Percentiles rank a stretch among this genome's conserved stretches.
Conservation (phyloP, 2,329 filamentous ascomycete genomes). For the Lanzia echinophila region DNA sequence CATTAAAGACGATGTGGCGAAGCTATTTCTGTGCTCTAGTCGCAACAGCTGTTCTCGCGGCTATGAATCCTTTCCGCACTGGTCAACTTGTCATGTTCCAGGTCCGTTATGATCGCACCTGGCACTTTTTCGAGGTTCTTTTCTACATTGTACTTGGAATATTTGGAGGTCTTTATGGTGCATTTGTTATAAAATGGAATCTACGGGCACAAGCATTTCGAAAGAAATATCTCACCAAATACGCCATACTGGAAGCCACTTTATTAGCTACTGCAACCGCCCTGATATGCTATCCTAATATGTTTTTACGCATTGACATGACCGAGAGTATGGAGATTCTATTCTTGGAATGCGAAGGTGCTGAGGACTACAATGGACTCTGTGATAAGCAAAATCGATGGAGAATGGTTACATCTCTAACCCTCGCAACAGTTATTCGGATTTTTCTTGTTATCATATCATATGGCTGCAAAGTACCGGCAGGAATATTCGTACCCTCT, state of each 20-base stretch:
- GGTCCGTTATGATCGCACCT: slow-evolving; percentile 87
- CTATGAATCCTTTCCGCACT: slow-evolving; percentile 96
- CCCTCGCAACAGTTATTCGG: slow-evolving; percentile 73
- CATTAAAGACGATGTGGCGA: slow-evolving; percentile 94
- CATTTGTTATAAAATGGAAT: slow-evolving; percentile 98
- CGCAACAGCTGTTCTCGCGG: slow-evolving; percentile 83
- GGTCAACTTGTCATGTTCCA: slow-evolving; percentile 99
- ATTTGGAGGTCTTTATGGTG: slow-evolving; percentile 91
- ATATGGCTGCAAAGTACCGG: slow-evolving; percentile 95
- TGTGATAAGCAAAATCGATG: slow-evolving; percentile 74
- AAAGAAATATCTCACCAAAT: slow-evolving; percentile 81
- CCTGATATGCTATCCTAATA: slow-evolving; percentile 93
- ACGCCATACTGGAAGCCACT: slow-evolving; percentile 81
- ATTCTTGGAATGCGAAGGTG: slow-evolving; percentile 87
- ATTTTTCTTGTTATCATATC: slow-evolving; percentile 86
- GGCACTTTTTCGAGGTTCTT: slow-evolving; percentile 94
- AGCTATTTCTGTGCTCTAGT: slow-evolving; percentile 98
- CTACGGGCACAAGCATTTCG: slow-evolving; percentile 83
- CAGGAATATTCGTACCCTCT: slow-evolving; percentile 94
- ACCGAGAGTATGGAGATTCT: slow-evolving; percentile 98
- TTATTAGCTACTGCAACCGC: slow-evolving; percentile 77
- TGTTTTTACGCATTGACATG: slow-evolving; percentile 95
- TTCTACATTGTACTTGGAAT: slow-evolving; percentile 90
- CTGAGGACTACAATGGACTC: slow-evolving; percentile 80
- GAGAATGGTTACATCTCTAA: slow-evolving; percentile 70